Evolutionary conservation across 148 eudicot species (phyloP), one percentile per base, ranked within the genome.

Genomic region (Diospyros kaki): DNA sequence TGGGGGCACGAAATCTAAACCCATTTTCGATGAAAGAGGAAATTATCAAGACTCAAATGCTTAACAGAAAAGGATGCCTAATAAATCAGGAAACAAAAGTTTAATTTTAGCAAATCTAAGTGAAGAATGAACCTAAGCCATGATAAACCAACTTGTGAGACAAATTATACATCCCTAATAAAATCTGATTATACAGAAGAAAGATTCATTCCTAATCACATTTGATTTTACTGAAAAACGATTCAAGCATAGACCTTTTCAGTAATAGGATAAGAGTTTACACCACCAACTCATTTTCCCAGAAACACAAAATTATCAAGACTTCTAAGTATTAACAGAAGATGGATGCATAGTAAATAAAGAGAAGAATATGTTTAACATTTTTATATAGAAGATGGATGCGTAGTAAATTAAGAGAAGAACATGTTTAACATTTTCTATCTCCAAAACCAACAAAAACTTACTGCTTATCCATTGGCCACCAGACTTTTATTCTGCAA

Each of bases 391-490:
- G 50, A 65, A n/a, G 42, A 28, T 66, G 41, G 52, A 48, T 58
- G 75, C 54, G 5, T 18, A 73, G 5, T 14, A 48, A 61, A 48
- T 8, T 6, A 38, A 45, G 50, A n/a, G 2, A n/a, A 9, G 2
- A 40, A 51, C 17, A 41, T 44, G 42, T 28, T 55, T 28, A 28
- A 28, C 28, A 28, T 28, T 28, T 63, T 39, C 50, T 53, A 8
- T 65, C 58, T 1, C 42, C 63, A 65, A 73, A 28, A 66, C 7
- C 55, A 64, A 75, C 28, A 69, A 79, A 65, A 55, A 84, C 96
- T 83, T 83, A 93, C 99, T 80, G 43, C 84, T 95, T 95, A 83
- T 95, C 99, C 84, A 93, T 59, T 14, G 99, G 99, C 99, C 99
- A 95, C 99, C 99, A 95, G 77, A 95, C 83, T 75, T 84, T 92